Evolutionary conservation across 331 rosid genomes (phyloP), one percentile per base, ranked within the genome.

Genomic region (Saraca asoca): DNA sequence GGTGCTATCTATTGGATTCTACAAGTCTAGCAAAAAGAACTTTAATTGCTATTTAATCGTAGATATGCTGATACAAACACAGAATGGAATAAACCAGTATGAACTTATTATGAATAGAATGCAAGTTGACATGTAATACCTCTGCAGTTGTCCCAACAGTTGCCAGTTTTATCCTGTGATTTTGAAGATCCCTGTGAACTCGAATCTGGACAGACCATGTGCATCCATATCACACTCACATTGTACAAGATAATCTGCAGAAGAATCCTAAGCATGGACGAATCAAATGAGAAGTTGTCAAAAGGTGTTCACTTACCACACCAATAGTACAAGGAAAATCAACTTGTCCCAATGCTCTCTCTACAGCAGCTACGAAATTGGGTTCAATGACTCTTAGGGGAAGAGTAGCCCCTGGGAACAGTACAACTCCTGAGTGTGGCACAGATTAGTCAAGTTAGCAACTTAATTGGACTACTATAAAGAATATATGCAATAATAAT

Each of bases 121-220:
- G 48, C 55, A 33, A 55, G 56, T 54, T 61, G 66, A 71, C 24
- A 72, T 50, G 64, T 35, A 50, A 60, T 75, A 93, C 97, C 95
- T 84, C 96, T 5, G 98, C 96, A 58, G 98, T 93, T 42, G 97
- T 90, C 73, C 97, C 98, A 71, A 84, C 37, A 62, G 79, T 88
- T 14, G 96, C 80, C 14, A 81, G 58, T 76, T 65, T 80, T 43
- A 31, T 61, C 78, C 80, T 81, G 13, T 52, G 71, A 64, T 46
- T 77, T 50, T 45, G 72, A 55, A 68, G 18, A 42, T 80, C 88
- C 75, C 76, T 68, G 65, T 79, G 73, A 64, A 75, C 75, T 20
- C 81, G 85, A 80, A 93, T 79, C 98, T 93, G 78, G 57, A 75
- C 31, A 59, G 59, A 41, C 38, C 60, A 69, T 60, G 52, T 50